Evolutionary conservation across 176 grass and related monocot genomes (phyloP).

Genomic region (Triticum turgidum): DNA sequence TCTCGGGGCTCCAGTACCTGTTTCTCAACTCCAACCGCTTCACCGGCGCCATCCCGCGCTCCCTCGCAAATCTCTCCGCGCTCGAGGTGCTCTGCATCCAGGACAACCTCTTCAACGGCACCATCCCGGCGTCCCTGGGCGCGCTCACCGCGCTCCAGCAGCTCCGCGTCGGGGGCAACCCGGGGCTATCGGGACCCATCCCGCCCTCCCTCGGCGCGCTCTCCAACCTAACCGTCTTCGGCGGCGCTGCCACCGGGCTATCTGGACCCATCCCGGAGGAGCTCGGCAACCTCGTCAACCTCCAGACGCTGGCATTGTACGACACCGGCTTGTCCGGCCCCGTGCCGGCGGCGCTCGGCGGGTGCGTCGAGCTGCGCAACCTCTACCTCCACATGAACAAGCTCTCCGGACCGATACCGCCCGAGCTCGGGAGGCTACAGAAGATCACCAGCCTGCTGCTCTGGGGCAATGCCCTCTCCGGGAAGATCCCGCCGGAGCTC

Average conservation of each 20-base stretch:
- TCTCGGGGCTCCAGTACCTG: conserved; percentile 73
- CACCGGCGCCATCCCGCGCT: conserved; percentile 57
- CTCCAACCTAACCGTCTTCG: conserved; percentile 89
- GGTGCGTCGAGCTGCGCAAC: conserved; percentile 74
- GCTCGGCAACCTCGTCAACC: conserved; percentile 70
- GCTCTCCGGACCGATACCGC: conserved; percentile 63
- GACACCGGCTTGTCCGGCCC: conserved; percentile 73
- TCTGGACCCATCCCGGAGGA: conserved; percentile 78
- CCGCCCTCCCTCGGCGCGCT: conserved; percentile 66
- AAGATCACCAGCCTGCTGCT: conserved; percentile 87
- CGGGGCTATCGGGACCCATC: conserved; percentile 55
- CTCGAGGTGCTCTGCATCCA: conserved; percentile 95
- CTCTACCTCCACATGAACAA: conserved; percentile 92
- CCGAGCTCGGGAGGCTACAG: conserved; percentile 69
- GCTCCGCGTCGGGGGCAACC: conserved; percentile 85
- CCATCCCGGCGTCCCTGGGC: conserved; percentile 75
- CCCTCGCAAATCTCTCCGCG: conserved; percentile 63
- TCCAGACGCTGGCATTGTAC: conserved; percentile 81
- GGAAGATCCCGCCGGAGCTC: conserved; percentile 62
- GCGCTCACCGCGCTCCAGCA: conserved; percentile 78
- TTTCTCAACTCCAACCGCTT: conserved; percentile 90
- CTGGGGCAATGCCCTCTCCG: conserved; percentile 73
- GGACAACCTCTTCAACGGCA: conserved; percentile 89
- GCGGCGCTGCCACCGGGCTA: conserved; percentile 76
- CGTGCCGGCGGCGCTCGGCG: conserved; percentile 64